These are phyloP conservation scores for Linnemannia exigua DNA, from an alignment of 192 early-diverging fungal species.

Conservation along the genomic window DNA sequence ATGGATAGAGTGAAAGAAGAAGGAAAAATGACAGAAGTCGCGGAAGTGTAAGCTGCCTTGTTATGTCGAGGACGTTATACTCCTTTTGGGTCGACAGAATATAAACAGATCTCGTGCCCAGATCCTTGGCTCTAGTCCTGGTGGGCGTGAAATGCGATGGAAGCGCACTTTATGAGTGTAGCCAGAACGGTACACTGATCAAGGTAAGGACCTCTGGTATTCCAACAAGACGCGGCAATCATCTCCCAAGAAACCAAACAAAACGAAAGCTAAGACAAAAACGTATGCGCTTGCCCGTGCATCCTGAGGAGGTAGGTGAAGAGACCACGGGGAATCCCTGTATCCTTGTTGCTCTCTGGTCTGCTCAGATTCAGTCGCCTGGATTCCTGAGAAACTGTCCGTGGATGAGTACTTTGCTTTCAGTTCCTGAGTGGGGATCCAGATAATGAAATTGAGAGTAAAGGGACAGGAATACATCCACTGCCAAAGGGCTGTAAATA, in stretches of 20 bases:
- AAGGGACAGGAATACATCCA: not conserved
- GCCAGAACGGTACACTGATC: slow-evolving; percentile 13
- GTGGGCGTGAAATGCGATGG: not conserved
- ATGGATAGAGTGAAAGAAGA: not conserved
- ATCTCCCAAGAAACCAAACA: not conserved
- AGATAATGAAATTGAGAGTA: not conserved
- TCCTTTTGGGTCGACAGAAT: slow-evolving; percentile 18
- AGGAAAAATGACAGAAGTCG: not conserved
- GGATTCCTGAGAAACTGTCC: not conserved
- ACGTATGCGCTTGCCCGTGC: slow-evolving; percentile 30
- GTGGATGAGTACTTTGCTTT: not conserved
- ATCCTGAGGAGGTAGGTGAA: slow-evolving; percentile 9
- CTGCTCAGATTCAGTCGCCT: not conserved
- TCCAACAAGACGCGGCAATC: slow-evolving; percentile 13
- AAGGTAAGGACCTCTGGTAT: slow-evolving; percentile 8
- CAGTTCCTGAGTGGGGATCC: not conserved
- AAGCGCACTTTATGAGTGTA: not conserved
- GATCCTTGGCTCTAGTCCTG: slow-evolving; percentile 12
- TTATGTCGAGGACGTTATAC: slow-evolving; percentile 1
- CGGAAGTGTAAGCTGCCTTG: slow-evolving; percentile 1
- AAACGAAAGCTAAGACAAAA: slow-evolving; percentile 19
- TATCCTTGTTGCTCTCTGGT: not conserved
- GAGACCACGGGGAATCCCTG: not conserved
- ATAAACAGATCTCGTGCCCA: not conserved
- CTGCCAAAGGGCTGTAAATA: not conserved